Base-by-base conservation (phyloP, 192 early-diverging fungal genomes). In the Cetraspora pellucida region DNA sequence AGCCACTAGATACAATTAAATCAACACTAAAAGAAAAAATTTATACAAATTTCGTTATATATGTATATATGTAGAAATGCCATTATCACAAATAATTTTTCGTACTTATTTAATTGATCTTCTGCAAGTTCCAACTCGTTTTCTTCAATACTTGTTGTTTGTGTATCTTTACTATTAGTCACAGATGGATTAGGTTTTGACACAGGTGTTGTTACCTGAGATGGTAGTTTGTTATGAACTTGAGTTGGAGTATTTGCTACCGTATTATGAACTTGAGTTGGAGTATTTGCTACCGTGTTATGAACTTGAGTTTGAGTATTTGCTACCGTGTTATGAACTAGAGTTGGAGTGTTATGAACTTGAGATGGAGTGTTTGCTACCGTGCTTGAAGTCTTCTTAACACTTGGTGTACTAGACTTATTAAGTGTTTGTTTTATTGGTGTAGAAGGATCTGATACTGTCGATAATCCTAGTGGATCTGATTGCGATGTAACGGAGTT, bases 1-100 rank as follows among this genome's bases (percentile, higher is more conserved):
- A 93, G 72, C 82, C 81, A 75, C 92, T 95, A 13, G 93, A 95
- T 16, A 88, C 85, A 64, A 95, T 82, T 44, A 58, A 37, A 37
- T 94, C 94, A 10, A 92, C 89, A 78, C 92, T 94, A 52, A 31
- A 44, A 59, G 45, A 43, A 65, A 58, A 30, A 27, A 10, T 74
- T 47, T n/a, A 79, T 37, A 25, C 78, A 13, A 81, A 71, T 77
- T 73, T 86, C 23, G 3, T 37, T 16, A 19, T 16, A 21, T 58
- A 83, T 81, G 45, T 9, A 11, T 16, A 19, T 21, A 28, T 23
- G 13, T 2, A 58, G 10, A 52, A 70, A 63, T 37, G 17, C 19
- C 3, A 21, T 45, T 37, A 28, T 31, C 31, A 13, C 1, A 70
- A 16, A 17, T 16, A 65, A 68, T n/a, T 10, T 10, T 6, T 57